Conservation (phyloP, 2,329 filamentous ascomycete genomes). For the Mycosphaerelloides madeirae region DNA sequence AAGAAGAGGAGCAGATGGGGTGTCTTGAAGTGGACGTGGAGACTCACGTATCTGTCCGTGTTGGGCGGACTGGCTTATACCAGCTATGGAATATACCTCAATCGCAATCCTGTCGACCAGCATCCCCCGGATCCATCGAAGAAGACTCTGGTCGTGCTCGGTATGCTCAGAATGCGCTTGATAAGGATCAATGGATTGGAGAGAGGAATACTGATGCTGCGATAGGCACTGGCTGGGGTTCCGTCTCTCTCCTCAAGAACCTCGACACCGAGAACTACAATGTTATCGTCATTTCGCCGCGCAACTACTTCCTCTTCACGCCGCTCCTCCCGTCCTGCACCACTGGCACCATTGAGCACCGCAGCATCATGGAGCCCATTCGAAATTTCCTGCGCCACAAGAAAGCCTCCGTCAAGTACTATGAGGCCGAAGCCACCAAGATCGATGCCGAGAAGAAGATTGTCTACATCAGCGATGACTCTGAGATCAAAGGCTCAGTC, state of each 20-base stretch:
- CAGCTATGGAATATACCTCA: slow-evolving; percentile 75
- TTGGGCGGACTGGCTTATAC: slow-evolving; percentile 67
- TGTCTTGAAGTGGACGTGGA: slow-evolving; percentile 75
- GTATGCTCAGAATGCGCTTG: slow-evolving; percentile 46
- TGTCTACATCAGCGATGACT: slow-evolving; percentile 85
- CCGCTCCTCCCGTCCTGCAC: slow-evolving; percentile 96
- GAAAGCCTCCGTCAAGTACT: slow-evolving; percentile 88
- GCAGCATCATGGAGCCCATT: slow-evolving; percentile 99
- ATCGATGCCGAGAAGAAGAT: slow-evolving; percentile 89
- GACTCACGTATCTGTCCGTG: slow-evolving; percentile 70
- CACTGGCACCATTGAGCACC: slow-evolving; percentile 94
- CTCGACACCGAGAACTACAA: slow-evolving; percentile 99
- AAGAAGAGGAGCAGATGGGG: slow-evolving; percentile 50
- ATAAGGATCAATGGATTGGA: not conserved
- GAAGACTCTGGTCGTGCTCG: slow-evolving; percentile 95
- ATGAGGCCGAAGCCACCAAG: slow-evolving; percentile 94
- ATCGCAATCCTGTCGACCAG: slow-evolving; percentile 78
- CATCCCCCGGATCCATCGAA: slow-evolving; percentile 73
- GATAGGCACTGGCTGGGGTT: slow-evolving; percentile 89
- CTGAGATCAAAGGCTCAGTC: slow-evolving; percentile 80
- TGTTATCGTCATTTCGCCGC: slow-evolving; percentile 86
- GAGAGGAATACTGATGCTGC: slow-evolving; percentile 6
- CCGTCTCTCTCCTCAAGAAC: slow-evolving; percentile 94
- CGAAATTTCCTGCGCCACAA: slow-evolving; percentile 94
- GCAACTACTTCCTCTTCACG: slow-evolving; percentile 99